phyloP scores from a whole-genome alignment of 2,329 filamentous ascomycete genomes.

The Berkeleyomyces rouxiae region DNA sequence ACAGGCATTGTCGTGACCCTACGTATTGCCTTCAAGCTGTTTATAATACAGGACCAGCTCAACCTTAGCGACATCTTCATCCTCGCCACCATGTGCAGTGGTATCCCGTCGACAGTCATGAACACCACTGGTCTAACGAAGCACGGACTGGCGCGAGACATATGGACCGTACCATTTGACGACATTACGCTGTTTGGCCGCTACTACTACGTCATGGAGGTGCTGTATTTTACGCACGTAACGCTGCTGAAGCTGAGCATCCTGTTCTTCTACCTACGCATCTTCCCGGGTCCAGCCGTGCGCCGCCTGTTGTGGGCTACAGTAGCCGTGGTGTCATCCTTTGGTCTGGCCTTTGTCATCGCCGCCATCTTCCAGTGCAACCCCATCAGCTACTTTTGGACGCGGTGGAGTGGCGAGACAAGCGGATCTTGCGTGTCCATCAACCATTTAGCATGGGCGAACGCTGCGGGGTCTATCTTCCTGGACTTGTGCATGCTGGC shows the following conservation, averaged over 20 bases:
- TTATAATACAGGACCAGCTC: conserved; percentile 20
- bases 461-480: conserved; percentile 30
- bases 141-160: conserved; percentile 28
- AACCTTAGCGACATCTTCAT: conserved; percentile 24
- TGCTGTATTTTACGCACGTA: conserved; percentile 28
- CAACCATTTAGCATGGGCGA: conserved; percentile 29
- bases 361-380: conserved; percentile 29
- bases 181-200: conserved; percentile 25
- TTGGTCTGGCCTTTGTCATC: conserved; percentile 24
- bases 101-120: conserved; percentile 20
- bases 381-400: conserved; percentile 34
- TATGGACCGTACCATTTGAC: conserved; percentile 27
- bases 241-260: conserved; percentile 30
- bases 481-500: conserved; percentile 32
- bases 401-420: conserved; percentile 30
- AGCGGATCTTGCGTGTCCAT: conserved; percentile 29
- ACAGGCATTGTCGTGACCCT: conserved; percentile 23
- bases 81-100: conserved; percentile 17
- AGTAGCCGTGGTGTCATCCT: conserved; percentile 21
- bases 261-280: conserved; percentile 33
- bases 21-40: conserved; percentile 23
- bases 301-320: conserved; percentile 24
- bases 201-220: conserved; percentile 24
- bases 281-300: conserved; percentile 26
- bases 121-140: conserved; percentile 18